Evolutionary conservation across 768 basidiomycete genomes (phyloP).

Genomic region (Suillus cothurnatus): DNA sequence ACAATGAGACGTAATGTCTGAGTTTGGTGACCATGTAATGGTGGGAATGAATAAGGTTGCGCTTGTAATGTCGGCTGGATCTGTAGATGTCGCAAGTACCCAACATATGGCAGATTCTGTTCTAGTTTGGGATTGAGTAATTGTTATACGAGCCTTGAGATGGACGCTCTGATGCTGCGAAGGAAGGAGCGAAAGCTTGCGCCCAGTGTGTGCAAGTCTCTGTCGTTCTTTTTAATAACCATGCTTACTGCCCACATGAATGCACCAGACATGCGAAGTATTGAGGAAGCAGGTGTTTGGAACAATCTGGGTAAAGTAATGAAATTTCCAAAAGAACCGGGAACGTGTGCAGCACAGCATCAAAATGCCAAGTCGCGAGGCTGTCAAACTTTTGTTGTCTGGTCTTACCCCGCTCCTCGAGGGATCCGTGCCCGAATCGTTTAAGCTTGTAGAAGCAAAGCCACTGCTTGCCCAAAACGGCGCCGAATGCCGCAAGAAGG

Average conservation of each 20-base stretch:
- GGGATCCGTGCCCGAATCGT: conserved; percentile 6
- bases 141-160: background rate
- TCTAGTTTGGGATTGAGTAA: background rate
- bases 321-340: conserved; percentile 18
- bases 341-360: conserved; percentile 15
- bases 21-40: conserved; percentile 5
- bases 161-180: background rate
- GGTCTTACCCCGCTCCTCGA: conserved; percentile 12
- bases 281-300: conserved; percentile 14
- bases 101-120: conserved; percentile 4
- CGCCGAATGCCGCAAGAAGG: conserved; percentile 19
- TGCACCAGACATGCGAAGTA: conserved; percentile 11
- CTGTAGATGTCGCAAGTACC: conserved; percentile 12
- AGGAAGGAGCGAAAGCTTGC: background rate
- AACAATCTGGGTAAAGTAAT: conserved; percentile 13
- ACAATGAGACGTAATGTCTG: background rate
- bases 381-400: conserved; percentile 16
- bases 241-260: background rate
- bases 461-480: conserved; percentile 20
- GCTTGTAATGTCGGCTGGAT: conserved; percentile 1
- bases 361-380: conserved; percentile 18
- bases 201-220: background rate
- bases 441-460: conserved; percentile 7
- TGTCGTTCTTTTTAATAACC: background rate
- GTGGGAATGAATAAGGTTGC: conserved; percentile 6